Conservation (phyloP, 2,329 filamentous ascomycete genomes). For the Aplosporella prunicola region DNA sequence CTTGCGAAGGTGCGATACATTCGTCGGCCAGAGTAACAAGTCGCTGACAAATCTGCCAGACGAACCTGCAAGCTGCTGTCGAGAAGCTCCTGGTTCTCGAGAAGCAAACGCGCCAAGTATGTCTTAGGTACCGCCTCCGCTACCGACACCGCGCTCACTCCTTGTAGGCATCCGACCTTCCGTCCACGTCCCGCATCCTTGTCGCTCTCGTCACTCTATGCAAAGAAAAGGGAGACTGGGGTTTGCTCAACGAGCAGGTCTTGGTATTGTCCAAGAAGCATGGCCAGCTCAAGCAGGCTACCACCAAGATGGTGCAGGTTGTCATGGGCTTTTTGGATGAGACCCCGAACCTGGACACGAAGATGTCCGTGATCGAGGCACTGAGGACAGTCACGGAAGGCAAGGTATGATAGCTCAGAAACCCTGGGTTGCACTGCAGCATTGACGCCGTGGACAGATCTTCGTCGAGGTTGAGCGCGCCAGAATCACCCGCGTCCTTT, state of each 20-base stretch:
- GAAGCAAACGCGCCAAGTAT: constrained; percentile 94
- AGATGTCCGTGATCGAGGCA: constrained; percentile 89
- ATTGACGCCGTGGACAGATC: constrained; percentile 46
- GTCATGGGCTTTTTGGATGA: constrained; percentile 87
- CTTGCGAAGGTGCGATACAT: constrained; percentile 62
- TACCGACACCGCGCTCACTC: constrained; percentile 14
- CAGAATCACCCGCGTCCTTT: constrained; percentile 87
- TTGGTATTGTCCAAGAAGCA: constrained; percentile 97
- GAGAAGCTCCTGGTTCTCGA: constrained; percentile 88
- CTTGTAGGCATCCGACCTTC: constrained; percentile 80
- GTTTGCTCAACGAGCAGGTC: constrained; percentile 91
- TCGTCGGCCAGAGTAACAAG: constrained; percentile 10
- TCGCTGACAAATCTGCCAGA: constrained; percentile 36
- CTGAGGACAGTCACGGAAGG: constrained; percentile 94
- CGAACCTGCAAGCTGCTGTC: constrained; percentile 74
- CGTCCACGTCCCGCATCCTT: constrained; percentile 83
- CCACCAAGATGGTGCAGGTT: constrained; percentile 96
- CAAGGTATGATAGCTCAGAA: constrained; percentile 59
- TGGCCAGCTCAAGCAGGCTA: constrained; percentile 97
- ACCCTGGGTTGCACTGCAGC: background rate
- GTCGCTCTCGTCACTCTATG: constrained; percentile 86
- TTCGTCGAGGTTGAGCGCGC: constrained; percentile 98
- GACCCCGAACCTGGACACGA: constrained; percentile 75
- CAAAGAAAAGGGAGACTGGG: constrained; percentile 89
- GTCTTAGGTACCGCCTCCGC: constrained; percentile 3